Evolutionary conservation across 2,329 filamentous ascomycete genomes (phyloP), one percentile per base, ranked within the genome.

Genomic region (Pseudodiploospora longispora): DNA sequence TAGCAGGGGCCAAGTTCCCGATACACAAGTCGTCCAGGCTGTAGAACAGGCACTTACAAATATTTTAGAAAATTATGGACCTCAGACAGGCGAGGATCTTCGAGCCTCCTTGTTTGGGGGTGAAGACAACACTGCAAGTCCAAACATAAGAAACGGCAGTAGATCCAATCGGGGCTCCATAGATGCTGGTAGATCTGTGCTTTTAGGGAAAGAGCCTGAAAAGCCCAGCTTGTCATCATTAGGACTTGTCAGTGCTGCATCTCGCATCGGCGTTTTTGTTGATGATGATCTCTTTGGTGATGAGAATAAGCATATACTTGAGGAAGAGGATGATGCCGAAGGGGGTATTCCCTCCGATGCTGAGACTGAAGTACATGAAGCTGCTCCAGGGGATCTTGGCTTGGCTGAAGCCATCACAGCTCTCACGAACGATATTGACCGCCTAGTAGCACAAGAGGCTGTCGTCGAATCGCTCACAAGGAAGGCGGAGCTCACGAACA

Each of bases 401-500:
- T 67, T 98, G 31, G 87, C 89, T 1, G 94, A 98, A 67, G 91
- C 94, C 7, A 95, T 98, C 52, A 83, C 87, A 36, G 82, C 78
- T 2, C 74, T 98, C n/a, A 88, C 85, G 1, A 82, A 83, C 40
- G 90, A 97, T 51, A 95, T 98, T 50, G 89, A 96, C 56, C 87
- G 89, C 52, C 74, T 98, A 12, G 76, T 78, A 7, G 82, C 89
- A 3, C 93, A 98, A 64, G 88, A 96, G 54, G 84, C 85, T 2
- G 87, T 98, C 12, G 81, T 98, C 12, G 87, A 96, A 55, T 94
- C 91, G 1, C 68, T 98, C 46, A 93, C 87, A 3, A 81, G 86
- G 46, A 98, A 98, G 65, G 93, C 94, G 1, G 93, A 98, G 61
- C 70, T 98, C 42, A 98, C 93, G 2, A 98, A 98, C 61, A 98